Base-by-base conservation (phyloP, 345 rosid genomes). In the Xanthoceras sorbifolium region DNA sequence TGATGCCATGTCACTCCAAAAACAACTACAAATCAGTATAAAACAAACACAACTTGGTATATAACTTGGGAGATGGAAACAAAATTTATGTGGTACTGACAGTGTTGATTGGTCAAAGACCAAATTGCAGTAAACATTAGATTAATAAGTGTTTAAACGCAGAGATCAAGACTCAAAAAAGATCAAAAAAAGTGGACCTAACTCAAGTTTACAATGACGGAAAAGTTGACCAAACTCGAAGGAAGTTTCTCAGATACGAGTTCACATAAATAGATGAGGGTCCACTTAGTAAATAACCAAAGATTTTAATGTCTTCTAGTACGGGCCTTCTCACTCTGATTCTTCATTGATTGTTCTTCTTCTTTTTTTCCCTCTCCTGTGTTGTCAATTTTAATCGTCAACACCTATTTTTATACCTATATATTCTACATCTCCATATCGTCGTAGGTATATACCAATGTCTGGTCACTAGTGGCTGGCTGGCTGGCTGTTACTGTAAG, bases 241-340 rank as follows among this genome's bases (percentile, higher is more conserved):
- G 22, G 46, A 68, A 75, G 54, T 54, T 70, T 80, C 74, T 36
- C 29, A 22, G 40, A 18, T 6, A 28, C 34, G 67, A 74, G 38
- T 81, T 71, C 17, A 72, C 60, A 40, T 9, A 42, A 42, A 48
- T 55, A 73, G 40, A 69, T 46, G 3, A 46, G 52, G 79, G 77
- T 57, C 81, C 84, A 59, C 72, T 82, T 48, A 20, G 60, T 69
- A 20, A 74, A 69, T 48, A 48, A 22, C 38, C 42, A 6, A 62
- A 48, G 44, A n/a, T 0, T 50, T 57, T 25, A 12, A 57, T 70
- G 50, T 9, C 57, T 14, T 44, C 57, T 57, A n/a, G 9, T 2
- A 6, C 12, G 31, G 52, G 28, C 68, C 59, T 22, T 5, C 14
- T 60, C 55, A 5, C 50, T 34, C 50, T 55, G 44, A n/a, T 50